phyloP scores from a whole-genome alignment of 768 basidiomycete species.

The Trametes sanguinea region DNA sequence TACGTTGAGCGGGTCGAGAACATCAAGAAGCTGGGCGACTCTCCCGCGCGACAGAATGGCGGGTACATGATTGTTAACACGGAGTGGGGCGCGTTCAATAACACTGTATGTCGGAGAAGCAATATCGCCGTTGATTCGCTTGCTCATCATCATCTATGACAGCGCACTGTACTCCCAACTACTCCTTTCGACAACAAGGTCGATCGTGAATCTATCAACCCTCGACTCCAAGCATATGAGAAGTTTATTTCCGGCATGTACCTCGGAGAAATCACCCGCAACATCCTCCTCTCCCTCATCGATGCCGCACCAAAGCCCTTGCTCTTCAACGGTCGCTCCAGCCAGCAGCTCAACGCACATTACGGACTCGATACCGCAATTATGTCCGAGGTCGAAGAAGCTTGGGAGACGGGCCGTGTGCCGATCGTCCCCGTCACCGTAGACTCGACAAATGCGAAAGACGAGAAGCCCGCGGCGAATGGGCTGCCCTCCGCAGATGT shows the following conservation, averaged over 20 bases:
- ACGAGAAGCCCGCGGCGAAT: constrained; percentile 16
- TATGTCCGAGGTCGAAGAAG: constrained; percentile 79
- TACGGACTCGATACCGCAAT: constrained; percentile 96
- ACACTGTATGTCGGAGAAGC: constrained; percentile 56
- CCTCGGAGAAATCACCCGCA: constrained; percentile 90
- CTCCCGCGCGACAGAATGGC: constrained; percentile 55
- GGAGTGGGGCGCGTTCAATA: constrained; percentile 99
- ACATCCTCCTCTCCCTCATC: constrained; percentile 78
- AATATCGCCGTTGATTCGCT: too few relatives aligned
- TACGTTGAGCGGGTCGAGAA: constrained; percentile 89
- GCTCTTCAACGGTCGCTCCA: constrained; percentile 81
- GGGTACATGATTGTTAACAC: constrained; percentile 94
- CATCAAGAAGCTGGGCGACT: constrained; percentile 79
- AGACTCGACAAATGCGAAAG: background rate
- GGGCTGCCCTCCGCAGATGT: constrained; percentile 6
- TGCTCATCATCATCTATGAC: background rate
- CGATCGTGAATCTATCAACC: constrained; percentile 94
- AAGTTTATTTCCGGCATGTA: constrained; percentile 99
- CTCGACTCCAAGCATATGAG: constrained; percentile 90
- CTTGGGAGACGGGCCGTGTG: constrained; percentile 51
- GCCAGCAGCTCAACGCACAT: constrained; percentile 74
- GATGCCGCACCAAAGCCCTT: constrained; percentile 71
- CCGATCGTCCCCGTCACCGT: background rate
- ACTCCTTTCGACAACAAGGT: constrained; percentile 91
- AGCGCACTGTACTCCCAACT: constrained; percentile 82